Conservation (phyloP, 257 asterid species). For the Plantago major region DNA sequence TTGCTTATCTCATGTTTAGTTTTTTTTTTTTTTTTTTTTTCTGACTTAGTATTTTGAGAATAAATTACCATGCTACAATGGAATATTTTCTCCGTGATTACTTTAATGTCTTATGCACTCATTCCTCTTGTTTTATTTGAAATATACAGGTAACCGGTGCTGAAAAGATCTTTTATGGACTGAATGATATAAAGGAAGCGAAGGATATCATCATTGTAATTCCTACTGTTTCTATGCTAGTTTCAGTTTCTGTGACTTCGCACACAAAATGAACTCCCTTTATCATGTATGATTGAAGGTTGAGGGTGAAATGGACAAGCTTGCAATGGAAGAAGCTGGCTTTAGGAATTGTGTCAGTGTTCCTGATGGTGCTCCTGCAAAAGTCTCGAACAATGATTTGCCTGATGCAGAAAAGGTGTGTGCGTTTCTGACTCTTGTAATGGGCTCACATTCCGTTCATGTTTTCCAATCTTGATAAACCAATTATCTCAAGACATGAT, state of each 20-base stretch:
- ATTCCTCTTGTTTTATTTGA: conserved; percentile 22
- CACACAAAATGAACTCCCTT: conserved; percentile 13
- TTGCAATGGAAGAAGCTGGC: conserved; percentile 99
- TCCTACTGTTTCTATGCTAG: conserved; percentile 23
- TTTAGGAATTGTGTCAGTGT: conserved; percentile 89
- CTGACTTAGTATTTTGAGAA: conserved; percentile 1
- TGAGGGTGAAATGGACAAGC: conserved; percentile 99
- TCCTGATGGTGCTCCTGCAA: conserved; percentile 94
- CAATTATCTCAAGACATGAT: too few relatives aligned
- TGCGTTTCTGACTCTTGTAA: conserved; percentile 10
- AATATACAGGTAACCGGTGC: conserved; percentile 72
- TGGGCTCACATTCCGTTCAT: conserved; percentile 3
- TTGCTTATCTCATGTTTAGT: neutral
- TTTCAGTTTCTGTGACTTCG: conserved; percentile 18
- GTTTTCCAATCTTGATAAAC: neutral
- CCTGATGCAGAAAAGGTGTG: conserved; percentile 68
- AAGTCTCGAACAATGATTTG: conserved; percentile 62
- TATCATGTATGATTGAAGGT: conserved; percentile 43
- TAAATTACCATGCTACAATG: neutral
- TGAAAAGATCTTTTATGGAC: conserved; percentile 80
- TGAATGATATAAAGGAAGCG: conserved; percentile 80
- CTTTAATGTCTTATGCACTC: conserved; percentile 13
- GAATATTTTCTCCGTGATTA: neutral
- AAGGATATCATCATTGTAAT: conserved; percentile 86
- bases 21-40: neutral